A percentile compares a stretch with the other conserved stretches of the same genome.
Evolutionary conservation across 2,329 filamentous ascomycete genomes (phyloP).

Genomic region (Aspergillus sp.): DNA sequence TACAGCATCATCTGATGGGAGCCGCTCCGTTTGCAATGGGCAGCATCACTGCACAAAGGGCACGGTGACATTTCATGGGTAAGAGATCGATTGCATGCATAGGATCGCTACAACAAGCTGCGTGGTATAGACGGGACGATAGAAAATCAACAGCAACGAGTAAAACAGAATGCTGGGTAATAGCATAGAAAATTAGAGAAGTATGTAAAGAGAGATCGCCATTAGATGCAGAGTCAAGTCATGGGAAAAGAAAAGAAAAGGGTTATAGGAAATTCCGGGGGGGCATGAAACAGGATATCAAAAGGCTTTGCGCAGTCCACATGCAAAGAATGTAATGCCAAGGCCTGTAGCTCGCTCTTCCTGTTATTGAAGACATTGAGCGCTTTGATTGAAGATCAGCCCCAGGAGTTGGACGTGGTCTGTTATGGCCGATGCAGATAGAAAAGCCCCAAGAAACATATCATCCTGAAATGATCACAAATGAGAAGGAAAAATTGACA

Average conservation of each 20-base stretch:
- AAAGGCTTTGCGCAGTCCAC: conserved; percentile 22
- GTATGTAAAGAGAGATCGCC: conserved; percentile 5
- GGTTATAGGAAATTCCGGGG: not conserved
- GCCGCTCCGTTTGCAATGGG: not conserved
- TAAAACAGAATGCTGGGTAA: not conserved
- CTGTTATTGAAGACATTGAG: conserved; percentile 18
- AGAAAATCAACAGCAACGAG: not conserved
- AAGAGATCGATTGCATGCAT: conserved; percentile 6
- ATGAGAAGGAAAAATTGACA: conserved; percentile 15
- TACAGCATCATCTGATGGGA: not conserved
- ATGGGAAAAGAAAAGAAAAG: conserved; percentile 6
- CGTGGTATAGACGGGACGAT: not conserved
- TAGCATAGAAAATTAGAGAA: not conserved
- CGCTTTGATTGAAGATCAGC: conserved; percentile 16
- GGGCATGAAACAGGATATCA: conserved; percentile 24
- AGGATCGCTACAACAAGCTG: conserved; percentile 5
- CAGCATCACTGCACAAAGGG: not conserved
- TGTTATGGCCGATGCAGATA: conserved; percentile 19
- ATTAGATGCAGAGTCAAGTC: conserved; percentile 12
- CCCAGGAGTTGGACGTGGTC: conserved; percentile 9
- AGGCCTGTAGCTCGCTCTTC: conserved; percentile 24
- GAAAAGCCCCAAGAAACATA: conserved; percentile 14
- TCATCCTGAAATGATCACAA: conserved; percentile 12
- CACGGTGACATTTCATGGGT: not conserved
- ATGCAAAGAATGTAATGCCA: conserved; percentile 21